These are phyloP conservation scores for Acidiella bohemica DNA, from an alignment of 495 filamentous ascomycete genomes.

Conservation along the genomic window DNA sequence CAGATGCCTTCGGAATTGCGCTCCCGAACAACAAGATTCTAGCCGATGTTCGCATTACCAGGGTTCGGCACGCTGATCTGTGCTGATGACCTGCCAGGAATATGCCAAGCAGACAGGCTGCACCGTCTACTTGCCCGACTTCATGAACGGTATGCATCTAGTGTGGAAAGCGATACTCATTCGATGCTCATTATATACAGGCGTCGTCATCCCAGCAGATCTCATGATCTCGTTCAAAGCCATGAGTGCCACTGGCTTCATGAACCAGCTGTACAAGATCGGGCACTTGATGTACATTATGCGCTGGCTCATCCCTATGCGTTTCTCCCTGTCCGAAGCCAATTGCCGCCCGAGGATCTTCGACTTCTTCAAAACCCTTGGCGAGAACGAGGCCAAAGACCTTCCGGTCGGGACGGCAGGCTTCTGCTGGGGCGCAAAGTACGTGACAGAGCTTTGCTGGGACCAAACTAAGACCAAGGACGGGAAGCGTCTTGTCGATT, in stretches of 20 bases:
- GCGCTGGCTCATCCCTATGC: constrained; percentile 16
- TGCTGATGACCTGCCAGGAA: neutral
- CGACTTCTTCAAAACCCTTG: constrained; percentile 18
- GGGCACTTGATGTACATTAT: constrained; percentile 15
- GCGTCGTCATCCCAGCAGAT: constrained; percentile 9
- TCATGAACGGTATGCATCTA: constrained; percentile 19
- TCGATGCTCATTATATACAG: constrained; percentile 1
- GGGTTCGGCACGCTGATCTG: neutral
- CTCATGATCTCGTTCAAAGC: constrained; percentile 19
- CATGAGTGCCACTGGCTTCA: constrained; percentile 12
- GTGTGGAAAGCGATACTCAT: too few species aligned
- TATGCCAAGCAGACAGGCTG: constrained; percentile 10
- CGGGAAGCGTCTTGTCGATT: constrained; percentile 35
- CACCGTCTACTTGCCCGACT: constrained; percentile 20
- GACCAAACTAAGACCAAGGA: constrained; percentile 19
- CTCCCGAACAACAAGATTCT: constrained; percentile 24
- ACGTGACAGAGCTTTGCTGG: constrained; percentile 19
- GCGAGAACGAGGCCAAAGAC: constrained; percentile 18
- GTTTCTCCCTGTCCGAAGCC: constrained; percentile 4
- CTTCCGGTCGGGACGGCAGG: constrained; percentile 23
- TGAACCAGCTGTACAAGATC: constrained; percentile 18
- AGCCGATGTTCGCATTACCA: constrained; percentile 21
- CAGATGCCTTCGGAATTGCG: constrained; percentile 24
- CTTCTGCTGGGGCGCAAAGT: constrained; percentile 26
- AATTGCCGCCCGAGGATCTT: constrained; percentile 18